Conservation (phyloP, 2,329 filamentous ascomycete genomes). For the Penicillium capsulatum region DNA sequence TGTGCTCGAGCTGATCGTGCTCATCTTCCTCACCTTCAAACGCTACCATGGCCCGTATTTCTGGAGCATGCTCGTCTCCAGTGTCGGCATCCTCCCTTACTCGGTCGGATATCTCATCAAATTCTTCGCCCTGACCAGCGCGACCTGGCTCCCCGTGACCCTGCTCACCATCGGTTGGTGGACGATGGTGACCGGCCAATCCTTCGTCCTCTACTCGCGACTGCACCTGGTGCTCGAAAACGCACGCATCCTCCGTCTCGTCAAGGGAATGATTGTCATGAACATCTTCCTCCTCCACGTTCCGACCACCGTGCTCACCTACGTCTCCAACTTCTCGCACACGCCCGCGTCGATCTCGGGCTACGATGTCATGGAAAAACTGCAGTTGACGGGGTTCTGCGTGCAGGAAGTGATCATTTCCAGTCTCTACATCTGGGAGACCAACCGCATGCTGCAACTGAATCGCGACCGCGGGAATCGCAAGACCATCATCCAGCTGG, state of each 20-base stretch:
- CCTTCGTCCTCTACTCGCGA: conserved; percentile 57
- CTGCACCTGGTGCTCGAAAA: conserved; percentile 55
- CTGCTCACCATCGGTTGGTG: conserved; percentile 51
- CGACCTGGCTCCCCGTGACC: conserved; percentile 29
- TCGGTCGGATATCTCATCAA: conserved; percentile 29
- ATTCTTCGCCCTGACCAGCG: conserved; percentile 24
- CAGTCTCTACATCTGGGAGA: conserved; percentile 50
- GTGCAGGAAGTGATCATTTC: conserved; percentile 46
- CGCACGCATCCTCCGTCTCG: conserved; percentile 42
- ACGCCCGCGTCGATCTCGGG: conserved; percentile 15
- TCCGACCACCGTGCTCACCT: conserved; percentile 52
- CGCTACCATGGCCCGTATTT: conserved; percentile 48
- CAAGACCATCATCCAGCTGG: conserved; percentile 50
- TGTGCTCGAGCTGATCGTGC: conserved; percentile 43
- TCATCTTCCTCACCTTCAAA: conserved; percentile 48
- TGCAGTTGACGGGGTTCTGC: conserved; percentile 40
- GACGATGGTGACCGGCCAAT: conserved; percentile 57
- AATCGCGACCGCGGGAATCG: conserved; percentile 24
- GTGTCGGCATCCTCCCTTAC: conserved; percentile 45
- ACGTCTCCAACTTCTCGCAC: conserved; percentile 31
- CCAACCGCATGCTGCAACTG: conserved; percentile 36
- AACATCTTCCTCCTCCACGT: conserved; percentile 52
- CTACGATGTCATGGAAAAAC: conserved; percentile 33
- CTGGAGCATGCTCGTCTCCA: conserved; percentile 46
- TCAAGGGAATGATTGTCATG: conserved; percentile 55